phyloP scores from a whole-genome alignment of 2,329 filamentous ascomycete species.

The Aspergillus sp. region DNA sequence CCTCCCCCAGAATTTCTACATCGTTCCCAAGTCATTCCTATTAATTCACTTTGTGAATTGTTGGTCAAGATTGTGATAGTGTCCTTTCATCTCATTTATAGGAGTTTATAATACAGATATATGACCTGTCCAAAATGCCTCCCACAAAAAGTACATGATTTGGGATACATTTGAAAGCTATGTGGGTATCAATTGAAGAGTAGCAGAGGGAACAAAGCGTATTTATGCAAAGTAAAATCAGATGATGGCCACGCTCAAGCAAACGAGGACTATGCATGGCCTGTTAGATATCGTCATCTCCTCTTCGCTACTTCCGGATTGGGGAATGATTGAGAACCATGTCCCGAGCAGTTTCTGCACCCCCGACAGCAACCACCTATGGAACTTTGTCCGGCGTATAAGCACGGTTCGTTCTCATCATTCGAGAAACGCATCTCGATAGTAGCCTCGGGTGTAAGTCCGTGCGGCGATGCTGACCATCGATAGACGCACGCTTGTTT shows the following conservation, averaged over 20 bases:
- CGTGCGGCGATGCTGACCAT: neutral
- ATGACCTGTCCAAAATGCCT: neutral
- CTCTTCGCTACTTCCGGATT: neutral
- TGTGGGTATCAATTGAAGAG: slow-evolving; percentile 17
- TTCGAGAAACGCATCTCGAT: neutral
- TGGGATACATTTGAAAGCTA: slow-evolving; percentile 5
- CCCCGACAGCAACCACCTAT: neutral
- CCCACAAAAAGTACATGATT: neutral
- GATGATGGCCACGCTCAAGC: neutral
- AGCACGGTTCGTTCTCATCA: neutral
- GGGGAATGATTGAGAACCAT: neutral
- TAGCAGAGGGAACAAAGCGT: neutral
- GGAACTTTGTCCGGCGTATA: neutral
- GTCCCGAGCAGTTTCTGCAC: neutral
- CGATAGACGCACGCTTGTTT: slow-evolving; percentile 2
- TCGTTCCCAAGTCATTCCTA: too few species aligned
- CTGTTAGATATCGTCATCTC: neutral
- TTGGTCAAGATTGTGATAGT: neutral
- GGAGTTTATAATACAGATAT: neutral
- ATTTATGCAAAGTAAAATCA: neutral
- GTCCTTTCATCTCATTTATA: neutral
- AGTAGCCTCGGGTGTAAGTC: neutral
- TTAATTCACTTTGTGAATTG: neutral
- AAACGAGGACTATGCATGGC: neutral
- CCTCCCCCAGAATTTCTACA: too few species aligned